Evolutionary conservation across 2,329 filamentous ascomycete species (phyloP), one percentile per base, ranked within the genome.

Genomic region (Penicillium brasilianum): DNA sequence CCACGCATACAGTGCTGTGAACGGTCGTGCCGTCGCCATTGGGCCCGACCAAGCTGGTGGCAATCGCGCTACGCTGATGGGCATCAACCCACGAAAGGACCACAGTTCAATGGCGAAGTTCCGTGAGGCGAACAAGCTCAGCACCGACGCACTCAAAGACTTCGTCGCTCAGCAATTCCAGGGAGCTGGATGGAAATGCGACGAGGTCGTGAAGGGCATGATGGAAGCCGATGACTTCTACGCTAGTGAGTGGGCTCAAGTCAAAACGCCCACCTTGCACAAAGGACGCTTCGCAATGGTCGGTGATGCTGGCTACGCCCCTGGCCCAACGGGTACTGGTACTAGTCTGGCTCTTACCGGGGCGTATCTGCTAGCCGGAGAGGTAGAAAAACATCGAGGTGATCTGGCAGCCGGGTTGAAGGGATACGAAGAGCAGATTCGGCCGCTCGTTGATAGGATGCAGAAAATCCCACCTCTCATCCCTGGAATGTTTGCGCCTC

Each of bases 311-410:
- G 77, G 74, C 4, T 78, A 77, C 62, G 69, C 71, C 1, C 41
- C 56, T n/a, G 69, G 71, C 18, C 62, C 68, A 2, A 74, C 70
- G 0, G 77, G 77, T 22, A 58, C 63, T 1, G 76, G 76, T 0
- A 78, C 76, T 0, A 73, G 61, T 43, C 65, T 74, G 18, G 76
- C 74, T 2, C 58, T 78, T 8, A 60, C 70, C 13, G 76, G 75
- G 0, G 82, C 83, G 0, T 87, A 87, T 66, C 71, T 85, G 1
- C 74, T 88, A 3, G 85, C 84, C 0, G 85, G 85, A 1, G 85
- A 77, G 55, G 61, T 78, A 16, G 52, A 58, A 4, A 72, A 63
- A 44, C 66, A 74, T 43, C 46, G 56, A 16, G 66, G 64, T 59
- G 69, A 79, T 64, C 32, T 80, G 16, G 68, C 60, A 16, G 74